Conservation (phyloP, 768 basidiomycete species). For the Chalciporus piperatus region DNA sequence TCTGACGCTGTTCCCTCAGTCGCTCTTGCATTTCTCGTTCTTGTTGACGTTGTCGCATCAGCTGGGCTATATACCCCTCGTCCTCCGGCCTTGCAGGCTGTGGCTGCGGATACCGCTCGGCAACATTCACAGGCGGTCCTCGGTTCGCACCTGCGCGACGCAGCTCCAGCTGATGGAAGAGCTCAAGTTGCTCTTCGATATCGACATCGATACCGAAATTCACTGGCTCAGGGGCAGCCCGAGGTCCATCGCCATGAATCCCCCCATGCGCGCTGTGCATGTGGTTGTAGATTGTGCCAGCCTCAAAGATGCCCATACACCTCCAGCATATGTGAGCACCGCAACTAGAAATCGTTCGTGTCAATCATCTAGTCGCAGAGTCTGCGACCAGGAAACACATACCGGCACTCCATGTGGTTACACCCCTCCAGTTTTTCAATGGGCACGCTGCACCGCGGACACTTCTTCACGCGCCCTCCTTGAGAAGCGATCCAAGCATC, state of each 20-base stretch:
- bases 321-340: conserved; percentile 77
- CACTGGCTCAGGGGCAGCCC: background rate
- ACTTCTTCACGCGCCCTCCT: conserved; percentile 58
- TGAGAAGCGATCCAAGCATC: conserved; percentile 56
- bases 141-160: conserved; percentile 3
- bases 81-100: background rate
- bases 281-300: conserved; percentile 34
- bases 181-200: conserved; percentile 21
- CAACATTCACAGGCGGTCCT: background rate
- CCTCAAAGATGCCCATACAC: conserved; percentile 44
- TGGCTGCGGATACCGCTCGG: too few relatives aligned
- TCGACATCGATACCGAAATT: conserved; percentile 15
- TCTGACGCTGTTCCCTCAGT: too few relatives aligned
- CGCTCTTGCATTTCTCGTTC: background rate
- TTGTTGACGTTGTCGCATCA: background rate
- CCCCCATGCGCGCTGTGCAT: conserved; percentile 35
- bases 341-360: conserved; percentile 40
- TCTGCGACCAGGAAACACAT: background rate
- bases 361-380: background rate
- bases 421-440: conserved; percentile 75
- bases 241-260: conserved; percentile 22
- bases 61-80: background rate
- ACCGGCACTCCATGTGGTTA: conserved; percentile 72
- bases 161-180: conserved; percentile 12
- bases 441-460: conserved; percentile 63